A percentile compares a stretch with the other conserved stretches of the same genome.
phyloP scores from a whole-genome alignment of 805 yeast species.

The Wickerhamiella qilinensis region DNA sequence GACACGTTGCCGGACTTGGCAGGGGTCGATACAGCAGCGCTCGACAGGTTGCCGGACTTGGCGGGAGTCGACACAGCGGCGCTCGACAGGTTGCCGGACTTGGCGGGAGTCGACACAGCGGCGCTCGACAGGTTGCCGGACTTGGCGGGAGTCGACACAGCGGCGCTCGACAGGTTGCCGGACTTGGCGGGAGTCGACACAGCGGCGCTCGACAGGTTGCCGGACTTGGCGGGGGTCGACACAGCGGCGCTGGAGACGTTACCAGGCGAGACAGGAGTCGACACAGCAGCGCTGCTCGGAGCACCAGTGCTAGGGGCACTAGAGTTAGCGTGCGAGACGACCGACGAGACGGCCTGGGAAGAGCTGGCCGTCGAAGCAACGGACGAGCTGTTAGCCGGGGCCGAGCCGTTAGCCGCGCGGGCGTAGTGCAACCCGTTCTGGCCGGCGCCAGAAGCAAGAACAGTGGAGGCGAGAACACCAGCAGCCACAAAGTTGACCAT shows the following conservation, averaged over 20 bases:
- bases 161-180: neutral
- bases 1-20: neutral
- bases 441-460: neutral
- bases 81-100: neutral
- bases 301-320: neutral
- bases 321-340: neutral
- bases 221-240: neutral
- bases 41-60: neutral
- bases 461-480: neutral
- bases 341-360: neutral
- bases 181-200: neutral
- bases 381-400: neutral
- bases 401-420: neutral
- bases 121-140: neutral
- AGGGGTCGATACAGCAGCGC: neutral
- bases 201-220: neutral
- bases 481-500: too few relatives aligned
- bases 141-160: neutral
- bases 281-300: neutral
- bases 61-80: neutral
- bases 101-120: neutral
- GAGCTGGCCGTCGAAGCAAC: neutral
- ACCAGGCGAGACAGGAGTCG: neutral
- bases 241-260: neutral
- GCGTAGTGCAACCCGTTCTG: too few relatives aligned